Evolutionary conservation across 2,329 filamentous ascomycete genomes (phyloP), one percentile per base, ranked within the genome.

Genomic region (Thelonectria blattea): DNA sequence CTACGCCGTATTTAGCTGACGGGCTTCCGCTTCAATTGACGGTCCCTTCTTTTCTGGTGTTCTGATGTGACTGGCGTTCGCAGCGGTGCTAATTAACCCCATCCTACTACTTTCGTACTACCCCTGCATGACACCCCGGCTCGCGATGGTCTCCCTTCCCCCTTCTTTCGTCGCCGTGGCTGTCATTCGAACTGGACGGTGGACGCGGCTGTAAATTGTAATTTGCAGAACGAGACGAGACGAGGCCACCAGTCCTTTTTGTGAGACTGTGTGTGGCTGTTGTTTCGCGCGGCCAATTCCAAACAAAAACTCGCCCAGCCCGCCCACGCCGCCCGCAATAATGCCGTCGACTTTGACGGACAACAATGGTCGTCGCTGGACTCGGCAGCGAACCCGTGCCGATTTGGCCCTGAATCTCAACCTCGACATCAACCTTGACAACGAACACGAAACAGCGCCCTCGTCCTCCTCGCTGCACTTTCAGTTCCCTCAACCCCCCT

Each of bases 281-380:
- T 18, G 60, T 45, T 59, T 63, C 65, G 62, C 34, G 7, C 3
- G 32, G 5, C 64, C 62, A 61, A 58, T 60, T n/a, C 63, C 55
- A 58, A 63, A 59, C 65, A 66, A 68, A 68, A 64, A n/a, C 57
- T 64, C 55, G 64, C 58, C 56, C 30, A 47, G 52, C 39, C 58
- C 60, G 55, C 54, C 22, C 22, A 24, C 3, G 22, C 47, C 59
- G 60, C 62, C 62, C 51, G 58, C 61, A 56, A 50, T 54, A 52
- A 65, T 70, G 68, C 56, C 65, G 52, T 68, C 66, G 61, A 59
- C 53, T 24, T 50, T 64, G 49, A 64, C 60, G 56, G 68, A 71
- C 68, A 71, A 71, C 68, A 71, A 68, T 70, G 65, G 59, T 62
- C 66, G 65, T 64, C 66, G 61, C 37, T 61, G 61, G 64, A 66